These are phyloP conservation scores for Arabis alpina DNA, from an alignment of 345 rosid genomes.

Conservation along the genomic window DNA sequence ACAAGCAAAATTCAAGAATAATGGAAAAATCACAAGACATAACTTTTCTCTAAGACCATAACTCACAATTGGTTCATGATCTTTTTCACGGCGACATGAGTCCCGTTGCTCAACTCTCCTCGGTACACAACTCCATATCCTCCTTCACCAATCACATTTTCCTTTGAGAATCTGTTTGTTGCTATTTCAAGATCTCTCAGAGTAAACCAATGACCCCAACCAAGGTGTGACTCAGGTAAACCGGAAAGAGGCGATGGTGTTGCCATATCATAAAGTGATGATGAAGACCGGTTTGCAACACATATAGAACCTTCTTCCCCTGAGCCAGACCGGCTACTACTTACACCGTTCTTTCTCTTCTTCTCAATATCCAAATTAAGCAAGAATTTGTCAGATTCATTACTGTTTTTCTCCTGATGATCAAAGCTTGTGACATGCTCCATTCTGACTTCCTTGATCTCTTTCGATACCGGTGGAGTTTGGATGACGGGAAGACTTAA, in stretches of 20 bases:
- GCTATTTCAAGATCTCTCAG: slow-evolving; percentile 82
- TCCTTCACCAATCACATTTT: slow-evolving; percentile 53
- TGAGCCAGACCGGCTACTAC: slow-evolving; percentile 72
- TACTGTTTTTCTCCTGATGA: slow-evolving; percentile 65
- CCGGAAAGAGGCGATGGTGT: slow-evolving; percentile 88
- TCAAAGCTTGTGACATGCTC: slow-evolving; percentile 72
- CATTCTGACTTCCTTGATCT: slow-evolving; percentile 87
- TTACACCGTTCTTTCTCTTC: slow-evolving; percentile 58
- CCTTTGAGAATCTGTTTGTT: slow-evolving; percentile 73
- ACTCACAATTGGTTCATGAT: slow-evolving; percentile 86
- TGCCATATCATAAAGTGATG: slow-evolving; percentile 61
- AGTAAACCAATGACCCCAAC: slow-evolving; percentile 99
- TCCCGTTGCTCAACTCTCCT: slow-evolving; percentile 72
- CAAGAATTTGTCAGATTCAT: slow-evolving; percentile 76
- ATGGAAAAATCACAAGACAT: slow-evolving; percentile 4
- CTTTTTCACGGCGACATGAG: slow-evolving; percentile 90
- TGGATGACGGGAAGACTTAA: slow-evolving; percentile 60
- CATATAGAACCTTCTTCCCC: slow-evolving; percentile 75
- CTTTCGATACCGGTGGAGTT: slow-evolving; percentile 89
- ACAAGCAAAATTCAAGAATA: slow-evolving; percentile 14
- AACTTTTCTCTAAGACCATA: neutral
- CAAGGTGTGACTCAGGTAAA: slow-evolving; percentile 87
- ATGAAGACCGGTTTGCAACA: slow-evolving; percentile 60
- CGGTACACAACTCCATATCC: slow-evolving; percentile 92
- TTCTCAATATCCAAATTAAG: slow-evolving; percentile 73